These are phyloP conservation scores for Toxoplasma gondii DNA, from an alignment of 169 alveolate genomes.

Conservation along the genomic window DNA sequence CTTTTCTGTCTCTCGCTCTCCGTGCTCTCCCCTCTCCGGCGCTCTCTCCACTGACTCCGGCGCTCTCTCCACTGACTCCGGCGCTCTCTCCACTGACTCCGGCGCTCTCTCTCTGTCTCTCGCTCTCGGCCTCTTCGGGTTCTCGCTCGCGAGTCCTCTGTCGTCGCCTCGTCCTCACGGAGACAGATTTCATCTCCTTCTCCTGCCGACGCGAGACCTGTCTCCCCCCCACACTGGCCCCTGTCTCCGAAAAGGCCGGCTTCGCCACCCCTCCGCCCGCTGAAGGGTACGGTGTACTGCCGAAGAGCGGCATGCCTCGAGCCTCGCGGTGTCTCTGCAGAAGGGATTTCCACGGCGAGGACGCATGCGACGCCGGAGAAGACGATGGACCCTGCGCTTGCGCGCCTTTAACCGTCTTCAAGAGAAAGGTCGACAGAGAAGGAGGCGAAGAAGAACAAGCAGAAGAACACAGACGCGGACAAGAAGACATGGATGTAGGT, in stretches of 20 bases:
- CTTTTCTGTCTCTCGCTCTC: background rate
- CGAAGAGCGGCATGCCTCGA: slow-evolving; percentile 62
- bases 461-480: background rate
- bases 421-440: slow-evolving; percentile 4
- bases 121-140: background rate
- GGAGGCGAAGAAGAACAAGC: slow-evolving; percentile 40
- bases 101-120: background rate
- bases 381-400: background rate
- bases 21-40: background rate
- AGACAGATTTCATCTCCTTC: background rate
- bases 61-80: background rate
- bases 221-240: background rate
- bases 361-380: background rate
- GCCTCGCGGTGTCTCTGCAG: slow-evolving; percentile 65
- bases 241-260: background rate
- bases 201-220: background rate
- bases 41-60: background rate
- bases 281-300: slow-evolving; percentile 57
- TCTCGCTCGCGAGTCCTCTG: background rate
- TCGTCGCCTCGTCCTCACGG: background rate
- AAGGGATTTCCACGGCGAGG: slow-evolving; percentile 56
- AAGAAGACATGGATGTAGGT: background rate
- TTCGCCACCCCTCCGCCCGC: background rate
- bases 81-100: background rate
- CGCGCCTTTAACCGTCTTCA: background rate